Evolutionary conservation across 305 asterid species (phyloP), one percentile per base, ranked within the genome.

Genomic region (Lippia alba): DNA sequence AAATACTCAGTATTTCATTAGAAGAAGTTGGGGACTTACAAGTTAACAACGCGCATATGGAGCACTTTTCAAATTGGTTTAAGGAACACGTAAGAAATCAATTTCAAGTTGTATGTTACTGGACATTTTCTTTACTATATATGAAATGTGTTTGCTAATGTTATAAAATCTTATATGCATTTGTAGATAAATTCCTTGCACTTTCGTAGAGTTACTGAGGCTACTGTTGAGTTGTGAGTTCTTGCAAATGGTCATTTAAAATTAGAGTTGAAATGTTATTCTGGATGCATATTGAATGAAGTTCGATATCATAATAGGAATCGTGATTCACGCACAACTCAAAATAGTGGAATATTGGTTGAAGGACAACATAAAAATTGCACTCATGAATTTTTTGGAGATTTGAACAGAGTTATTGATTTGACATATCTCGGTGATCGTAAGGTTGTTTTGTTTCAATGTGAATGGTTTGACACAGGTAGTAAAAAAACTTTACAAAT

Each of bases 211-310:
- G 0, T 8, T 41, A 30, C 8, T 15, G 20, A 68, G 7, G 56
- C 55, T 12, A 56, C 44, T 3, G 45, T 56, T 12, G 65, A 56
- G 2, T 19, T 68, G 14, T 68, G 40, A 64, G 63, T 56, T 17
- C 24, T 68, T 9, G 73, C 56, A 68, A 68, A 68, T 55, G 56
- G 64, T 56, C 64, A 44, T 0, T 5, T 34, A 1, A 41, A 40
- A 12, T 68, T 68, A 15, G 11, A 19, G 44, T 17, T 44, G 19
- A 64, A 49, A n/a, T 64, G 15, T 40, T 68, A 55, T 19, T 6
- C 46, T 1, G 64, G 56, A 16, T 55, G 64, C 16, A 39, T 68
- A 6, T 64, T 18, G 56, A 64, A 64, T 64, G 69, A 64, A 19
- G 69, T 64, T 64, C 9, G 34, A 5, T 64, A 44, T 45, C 69